These are phyloP conservation scores for Daedaleopsis sinensis DNA, from an alignment of 768 basidiomycete genomes.

Conservation along the genomic window DNA sequence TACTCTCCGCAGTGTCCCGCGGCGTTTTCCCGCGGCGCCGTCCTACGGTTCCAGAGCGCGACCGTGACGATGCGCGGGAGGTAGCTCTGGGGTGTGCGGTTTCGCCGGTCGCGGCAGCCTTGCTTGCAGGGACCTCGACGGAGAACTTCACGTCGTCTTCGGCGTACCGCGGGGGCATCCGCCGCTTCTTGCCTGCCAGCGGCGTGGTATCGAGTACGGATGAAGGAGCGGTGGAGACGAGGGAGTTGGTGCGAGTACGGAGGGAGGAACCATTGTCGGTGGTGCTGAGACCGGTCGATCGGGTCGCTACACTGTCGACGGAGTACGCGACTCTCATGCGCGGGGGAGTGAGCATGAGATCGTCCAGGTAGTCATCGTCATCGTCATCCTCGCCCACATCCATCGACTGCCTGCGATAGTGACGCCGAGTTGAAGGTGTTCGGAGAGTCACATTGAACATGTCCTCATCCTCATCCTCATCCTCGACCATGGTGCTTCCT, in stretches of 20 bases:
- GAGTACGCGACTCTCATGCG: constrained; percentile 30
- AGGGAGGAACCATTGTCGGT: constrained; percentile 33
- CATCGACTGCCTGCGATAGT: not conserved
- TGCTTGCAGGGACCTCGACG: constrained; percentile 10
- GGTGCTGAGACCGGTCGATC: constrained; percentile 32
- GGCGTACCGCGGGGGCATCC: constrained; percentile 19
- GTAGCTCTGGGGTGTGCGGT: not conserved
- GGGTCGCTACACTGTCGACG: constrained; percentile 24
- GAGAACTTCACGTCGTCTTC: constrained; percentile 15
- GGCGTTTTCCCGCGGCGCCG: constrained; percentile 3
- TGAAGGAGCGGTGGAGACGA: constrained; percentile 21
- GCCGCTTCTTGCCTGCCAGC: constrained; percentile 31
- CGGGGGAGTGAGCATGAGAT: constrained; percentile 17
- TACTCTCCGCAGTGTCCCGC: not conserved
- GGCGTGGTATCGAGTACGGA: constrained; percentile 22
- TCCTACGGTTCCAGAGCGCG: not conserved
- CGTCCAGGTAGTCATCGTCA: constrained; percentile 10
- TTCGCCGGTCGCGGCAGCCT: constrained; percentile 2
- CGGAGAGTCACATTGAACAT: constrained; percentile 68
- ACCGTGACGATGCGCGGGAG: constrained; percentile 5
- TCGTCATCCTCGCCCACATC: not conserved
- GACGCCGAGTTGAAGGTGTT: constrained; percentile 47
- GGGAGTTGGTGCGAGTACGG: constrained; percentile 31
- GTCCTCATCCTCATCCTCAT: constrained; percentile 49
- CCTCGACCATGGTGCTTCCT: constrained; percentile 19